These are phyloP conservation scores for Penicillium samsonianum DNA, from an alignment of 495 filamentous ascomycete genomes.

Conservation along the genomic window DNA sequence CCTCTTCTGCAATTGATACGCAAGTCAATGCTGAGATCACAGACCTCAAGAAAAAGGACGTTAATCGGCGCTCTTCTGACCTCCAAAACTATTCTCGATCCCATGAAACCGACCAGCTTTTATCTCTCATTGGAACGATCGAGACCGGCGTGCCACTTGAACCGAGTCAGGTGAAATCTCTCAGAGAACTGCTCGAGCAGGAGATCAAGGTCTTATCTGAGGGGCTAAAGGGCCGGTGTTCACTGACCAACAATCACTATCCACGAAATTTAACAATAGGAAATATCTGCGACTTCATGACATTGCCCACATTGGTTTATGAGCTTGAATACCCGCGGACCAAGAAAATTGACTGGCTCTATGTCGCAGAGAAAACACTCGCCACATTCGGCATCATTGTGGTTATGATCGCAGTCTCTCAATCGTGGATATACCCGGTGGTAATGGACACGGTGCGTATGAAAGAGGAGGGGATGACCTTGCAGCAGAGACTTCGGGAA, in stretches of 20 bases:
- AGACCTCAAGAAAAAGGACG: slow-evolving; percentile 5
- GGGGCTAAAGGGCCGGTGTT: slow-evolving; percentile 61
- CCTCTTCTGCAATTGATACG: background rate
- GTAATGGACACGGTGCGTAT: slow-evolving; percentile 64
- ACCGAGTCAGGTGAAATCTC: slow-evolving; percentile 57
- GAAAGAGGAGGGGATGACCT: slow-evolving; percentile 61
- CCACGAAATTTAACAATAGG: slow-evolving; percentile 64
- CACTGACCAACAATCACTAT: slow-evolving; percentile 47
- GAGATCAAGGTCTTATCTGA: slow-evolving; percentile 62
- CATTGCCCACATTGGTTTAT: slow-evolving; percentile 73
- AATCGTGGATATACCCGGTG: slow-evolving; percentile 62
- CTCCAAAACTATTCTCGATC: slow-evolving; percentile 10
- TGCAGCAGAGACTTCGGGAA: slow-evolving; percentile 57
- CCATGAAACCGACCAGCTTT: slow-evolving; percentile 43
- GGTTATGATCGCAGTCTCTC: slow-evolving; percentile 49
- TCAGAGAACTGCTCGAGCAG: slow-evolving; percentile 58
- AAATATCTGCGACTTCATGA: slow-evolving; percentile 71
- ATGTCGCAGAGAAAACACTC: slow-evolving; percentile 66
- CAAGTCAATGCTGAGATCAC: slow-evolving; percentile 11
- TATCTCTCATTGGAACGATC: slow-evolving; percentile 55
- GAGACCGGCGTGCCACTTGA: slow-evolving; percentile 58
- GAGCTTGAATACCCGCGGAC: slow-evolving; percentile 75
- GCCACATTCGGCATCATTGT: slow-evolving; percentile 64
- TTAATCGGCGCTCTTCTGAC: slow-evolving; percentile 5
- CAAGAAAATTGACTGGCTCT: slow-evolving; percentile 66